These are phyloP conservation scores for Myxozyma udenii DNA, from an alignment of 805 yeast genomes.

Conservation along the genomic window DNA sequence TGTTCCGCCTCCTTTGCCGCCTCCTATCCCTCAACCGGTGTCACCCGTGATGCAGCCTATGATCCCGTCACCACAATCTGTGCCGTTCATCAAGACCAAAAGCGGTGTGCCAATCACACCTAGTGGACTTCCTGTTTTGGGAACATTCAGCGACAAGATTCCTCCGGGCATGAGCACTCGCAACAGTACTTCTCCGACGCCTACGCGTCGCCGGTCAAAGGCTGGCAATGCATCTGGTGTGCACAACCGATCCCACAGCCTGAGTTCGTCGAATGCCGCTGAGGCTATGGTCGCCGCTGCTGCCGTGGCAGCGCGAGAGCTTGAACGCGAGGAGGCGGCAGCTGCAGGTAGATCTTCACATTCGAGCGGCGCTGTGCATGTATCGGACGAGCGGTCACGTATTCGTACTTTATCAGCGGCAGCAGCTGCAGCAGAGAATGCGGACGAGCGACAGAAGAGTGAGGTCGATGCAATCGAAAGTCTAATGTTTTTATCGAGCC, in stretches of 20 bases:
- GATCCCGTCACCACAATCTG: neutral
- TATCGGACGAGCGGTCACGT: neutral
- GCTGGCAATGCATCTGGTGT: neutral
- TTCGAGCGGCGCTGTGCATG: neutral
- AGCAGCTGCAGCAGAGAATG: neutral
- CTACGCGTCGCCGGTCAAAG: slow-evolving; percentile 2
- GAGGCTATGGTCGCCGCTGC: slow-evolving; percentile 22
- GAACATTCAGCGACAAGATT: slow-evolving; percentile 25
- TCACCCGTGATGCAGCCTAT: neutral
- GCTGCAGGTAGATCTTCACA: neutral
- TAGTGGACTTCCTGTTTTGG: slow-evolving; percentile 25
- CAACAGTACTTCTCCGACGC: slow-evolving; percentile 17
- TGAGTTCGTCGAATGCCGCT: slow-evolving; percentile 6
- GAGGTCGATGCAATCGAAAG: slow-evolving; percentile 30
- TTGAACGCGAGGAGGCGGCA: slow-evolving; percentile 3
- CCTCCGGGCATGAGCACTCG: slow-evolving; percentile 18
- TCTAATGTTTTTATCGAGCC: slow-evolving; percentile 28
- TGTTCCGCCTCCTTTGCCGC: slow-evolving; percentile 1
- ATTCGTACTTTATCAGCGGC: neutral
- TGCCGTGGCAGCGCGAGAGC: slow-evolving; percentile 18
- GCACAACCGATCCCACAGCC: neutral
- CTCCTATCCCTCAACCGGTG: neutral
- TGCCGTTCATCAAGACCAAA: neutral
- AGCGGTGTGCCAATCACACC: slow-evolving; percentile 16
- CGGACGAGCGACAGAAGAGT: slow-evolving; percentile 14